Base-by-base conservation (phyloP, 2,329 filamentous ascomycete species). In the Colletotrichum liriopes region DNA sequence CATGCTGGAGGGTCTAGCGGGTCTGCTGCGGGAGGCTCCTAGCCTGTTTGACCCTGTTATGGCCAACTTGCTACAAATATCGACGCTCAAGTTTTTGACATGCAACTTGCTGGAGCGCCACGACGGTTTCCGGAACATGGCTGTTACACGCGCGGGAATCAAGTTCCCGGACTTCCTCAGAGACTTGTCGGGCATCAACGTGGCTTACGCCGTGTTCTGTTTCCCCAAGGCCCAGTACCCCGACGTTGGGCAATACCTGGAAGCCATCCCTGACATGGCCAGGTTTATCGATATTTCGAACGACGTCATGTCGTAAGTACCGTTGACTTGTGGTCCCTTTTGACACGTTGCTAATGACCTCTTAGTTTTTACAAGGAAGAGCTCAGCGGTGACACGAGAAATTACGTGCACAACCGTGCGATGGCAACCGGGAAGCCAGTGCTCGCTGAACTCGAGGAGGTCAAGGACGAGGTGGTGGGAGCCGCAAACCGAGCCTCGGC, bases 261-360 rank as follows among this genome's bases (percentile, higher is more conserved):
- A 76, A 60, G 75, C 75, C n/a, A 71, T 76, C 32, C 75, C 75
- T 7, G 75, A 76, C 59, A 76, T 76, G 75, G 73, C 74, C 18
- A 60, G 66, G 37, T 72, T 76, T 39, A 76, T 76, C 43, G 73
- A 76, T 51, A 73, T 75, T 43, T 73, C 74, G 29, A 76, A 76
- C 58, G 75, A 76, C 58, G 75, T 76, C 35, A 54, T 76, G n/a
- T 76, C 75, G 75, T 76, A 58, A 72, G 75, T 75, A 18, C 59
- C 52, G 18, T 14, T 32, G 14, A 23, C 18, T 12, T 16, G 9
- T 20, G 35, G 37, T 16, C 29, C 49, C 23, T 6, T 35, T 8
- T 37, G 16, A 47, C n/a, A n/a, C 11, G 6, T 49, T 20, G 26
- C 65, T 69, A 11, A 69, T 56, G 35, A 11, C 20, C 11, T 61